Conservation (phyloP, 805 yeast genomes). For the Metschnikowia continentalis region DNA sequence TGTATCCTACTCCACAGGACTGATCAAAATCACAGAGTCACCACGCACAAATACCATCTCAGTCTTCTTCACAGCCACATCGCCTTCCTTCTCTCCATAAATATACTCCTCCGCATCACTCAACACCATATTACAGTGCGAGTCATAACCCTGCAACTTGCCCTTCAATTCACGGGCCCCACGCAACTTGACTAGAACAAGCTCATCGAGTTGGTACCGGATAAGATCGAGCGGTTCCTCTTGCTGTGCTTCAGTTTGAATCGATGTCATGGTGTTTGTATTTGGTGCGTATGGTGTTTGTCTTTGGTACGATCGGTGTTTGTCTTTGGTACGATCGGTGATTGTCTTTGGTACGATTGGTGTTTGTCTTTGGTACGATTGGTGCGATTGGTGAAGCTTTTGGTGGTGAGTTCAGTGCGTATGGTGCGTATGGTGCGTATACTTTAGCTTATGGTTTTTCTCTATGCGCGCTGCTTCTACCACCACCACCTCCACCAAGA, state of each 20-base stretch:
- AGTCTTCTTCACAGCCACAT: conserved; percentile 50
- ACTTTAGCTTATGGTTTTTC: too few species aligned
- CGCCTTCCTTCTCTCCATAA: conserved; percentile 46
- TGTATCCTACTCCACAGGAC: conserved; percentile 28
- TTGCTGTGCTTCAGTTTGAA: conserved; percentile 30
- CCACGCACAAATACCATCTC: conserved; percentile 97
- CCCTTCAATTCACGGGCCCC: conserved; percentile 94
- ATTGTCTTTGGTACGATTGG: too few species aligned
- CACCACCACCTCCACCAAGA: too few species aligned
- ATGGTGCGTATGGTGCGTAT: too few species aligned
- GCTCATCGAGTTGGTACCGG: conserved; percentile 81
- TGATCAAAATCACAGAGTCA: conserved; percentile 88
- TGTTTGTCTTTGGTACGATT: too few species aligned
- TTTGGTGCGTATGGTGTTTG: not conserved
- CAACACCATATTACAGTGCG: conserved; percentile 93
- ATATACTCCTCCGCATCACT: conserved; percentile 90
- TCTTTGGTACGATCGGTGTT: too few species aligned
- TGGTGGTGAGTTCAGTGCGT: too few species aligned
- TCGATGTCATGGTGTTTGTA: conserved; percentile 33
- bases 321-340: too few species aligned
- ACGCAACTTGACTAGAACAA: conserved; percentile 80
- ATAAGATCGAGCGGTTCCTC: conserved; percentile 88
- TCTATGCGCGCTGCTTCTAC: too few species aligned
- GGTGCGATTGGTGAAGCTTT: too few species aligned
- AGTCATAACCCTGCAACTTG: conserved; percentile 86